phyloP scores from a whole-genome alignment of 352 stramenopile genomes.

The Pythium folliculosum region DNA sequence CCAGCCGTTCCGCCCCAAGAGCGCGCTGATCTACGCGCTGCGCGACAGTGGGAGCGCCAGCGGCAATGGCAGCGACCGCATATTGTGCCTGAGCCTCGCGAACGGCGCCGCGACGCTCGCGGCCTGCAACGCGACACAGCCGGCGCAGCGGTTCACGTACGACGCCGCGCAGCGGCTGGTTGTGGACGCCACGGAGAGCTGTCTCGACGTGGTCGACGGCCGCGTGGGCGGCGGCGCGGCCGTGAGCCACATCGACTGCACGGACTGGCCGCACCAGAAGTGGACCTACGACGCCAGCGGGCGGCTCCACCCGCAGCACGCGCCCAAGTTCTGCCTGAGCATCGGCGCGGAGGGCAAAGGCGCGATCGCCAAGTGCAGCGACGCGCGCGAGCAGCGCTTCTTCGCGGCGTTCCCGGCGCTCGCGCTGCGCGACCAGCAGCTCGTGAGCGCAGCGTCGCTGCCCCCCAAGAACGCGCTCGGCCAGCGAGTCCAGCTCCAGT shows the following conservation, averaged over 20 bases:
- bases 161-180: slow-evolving; percentile 14
- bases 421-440: slow-evolving; percentile 14
- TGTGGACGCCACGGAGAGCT: neutral
- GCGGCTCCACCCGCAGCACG: slow-evolving; percentile 17
- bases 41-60: too few relatives aligned
- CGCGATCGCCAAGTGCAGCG: slow-evolving; percentile 15
- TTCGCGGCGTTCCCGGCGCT: slow-evolving; percentile 7
- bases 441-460: slow-evolving; percentile 8
- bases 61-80: neutral
- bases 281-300: slow-evolving; percentile 17
- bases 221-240: slow-evolving; percentile 3
- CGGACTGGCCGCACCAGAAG: slow-evolving; percentile 22
- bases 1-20: slow-evolving; percentile 16
- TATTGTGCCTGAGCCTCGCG: slow-evolving; percentile 16
- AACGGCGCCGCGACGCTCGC: slow-evolving; percentile 5
- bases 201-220: slow-evolving; percentile 20
- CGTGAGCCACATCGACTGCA: slow-evolving; percentile 18
- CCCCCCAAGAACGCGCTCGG: neutral
- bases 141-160: slow-evolving; percentile 23
- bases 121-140: slow-evolving; percentile 13
- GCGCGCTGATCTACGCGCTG: slow-evolving; percentile 11
- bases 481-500: neutral
- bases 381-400: slow-evolving; percentile 16
- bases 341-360: neutral
- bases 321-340: slow-evolving; percentile 17